Base-by-base conservation (phyloP, 2,329 filamentous ascomycete genomes). In the Penicillium occitanis region DNA sequence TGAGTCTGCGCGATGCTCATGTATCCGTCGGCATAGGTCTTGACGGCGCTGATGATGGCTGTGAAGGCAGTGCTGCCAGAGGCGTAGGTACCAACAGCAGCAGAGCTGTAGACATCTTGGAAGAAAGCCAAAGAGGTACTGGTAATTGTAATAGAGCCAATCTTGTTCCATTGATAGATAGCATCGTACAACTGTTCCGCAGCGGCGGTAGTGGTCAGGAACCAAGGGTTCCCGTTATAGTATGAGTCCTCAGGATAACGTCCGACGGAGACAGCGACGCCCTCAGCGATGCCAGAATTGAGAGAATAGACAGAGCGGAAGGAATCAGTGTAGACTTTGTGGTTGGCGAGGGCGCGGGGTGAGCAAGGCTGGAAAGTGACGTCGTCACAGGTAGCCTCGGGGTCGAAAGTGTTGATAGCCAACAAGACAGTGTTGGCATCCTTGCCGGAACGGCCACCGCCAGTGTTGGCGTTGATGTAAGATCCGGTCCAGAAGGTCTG, bases 121-220 rank as follows among this genome's bases (percentile, higher is more conserved):
- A 93, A 95, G 81, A 95, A 94, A 7, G 85, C 73, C 8, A 92
- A 81, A 0, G 90, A 92, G 1, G 83, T 83, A 0, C 82, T 78
- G 5, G 87, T 89, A 57, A 94, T 85, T 0, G 83, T 85, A 71
- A 96, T 84, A 5, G 83, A 88, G 1, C 87, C 88, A 30, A 83
- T 76, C 42, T 81, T 77, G 68, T 89, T 83, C 90, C 90, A 94
- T 60, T 90, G 87, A 69, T 89, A 88, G 1, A 93, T 73, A 0
- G 91, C 89, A 71, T 91, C 88, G 75, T 93, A 94, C 2, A 96
- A 84, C 73, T 91, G 89, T 77, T 95, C 91, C 2, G 91, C 92
- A 0, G 90, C 90, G 1, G 90, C 91, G 35, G 92, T 82, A 0
- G 90, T 94, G 71, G 85, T 85, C 13, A 94, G 83, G 71, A 92